phyloP scores from a whole-genome alignment of 2,329 filamentous ascomycete genomes.

The Ophiostoma angusticollis region DNA sequence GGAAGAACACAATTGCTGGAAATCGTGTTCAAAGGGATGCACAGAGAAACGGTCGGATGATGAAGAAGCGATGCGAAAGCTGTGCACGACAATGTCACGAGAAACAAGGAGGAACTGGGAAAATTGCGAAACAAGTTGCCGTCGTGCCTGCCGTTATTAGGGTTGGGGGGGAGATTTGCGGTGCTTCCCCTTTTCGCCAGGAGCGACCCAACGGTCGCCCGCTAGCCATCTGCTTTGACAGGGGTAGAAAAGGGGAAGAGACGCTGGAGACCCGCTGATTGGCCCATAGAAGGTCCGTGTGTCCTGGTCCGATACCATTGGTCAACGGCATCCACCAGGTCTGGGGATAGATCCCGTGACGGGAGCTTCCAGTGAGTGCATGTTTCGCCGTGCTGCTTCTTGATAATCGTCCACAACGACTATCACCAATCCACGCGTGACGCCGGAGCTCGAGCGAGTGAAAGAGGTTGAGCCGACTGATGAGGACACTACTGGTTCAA shows the following conservation, averaged over 20 bases:
- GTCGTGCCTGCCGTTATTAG: conserved; percentile 9
- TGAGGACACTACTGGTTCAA: too few relatives aligned
- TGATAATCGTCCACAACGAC: too few relatives aligned
- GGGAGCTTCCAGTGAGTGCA: too few relatives aligned
- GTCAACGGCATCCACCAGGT: too few relatives aligned
- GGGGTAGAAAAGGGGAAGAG: conserved; percentile 12
- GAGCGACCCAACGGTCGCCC: conserved; percentile 2
- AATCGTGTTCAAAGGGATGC: neutral
- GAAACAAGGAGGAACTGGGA: conserved; percentile 8
- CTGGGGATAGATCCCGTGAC: too few relatives aligned
- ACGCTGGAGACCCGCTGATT: conserved; percentile 2
- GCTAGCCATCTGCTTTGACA: conserved; percentile 6
- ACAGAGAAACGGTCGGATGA: neutral
- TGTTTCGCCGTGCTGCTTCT: too few relatives aligned
- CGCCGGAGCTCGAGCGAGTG: too few relatives aligned
- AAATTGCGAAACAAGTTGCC: conserved; percentile 10
- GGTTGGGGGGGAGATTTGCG: conserved; percentile 10
- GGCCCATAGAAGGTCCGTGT: conserved; percentile 4
- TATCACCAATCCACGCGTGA: too few relatives aligned
- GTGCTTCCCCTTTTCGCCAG: conserved; percentile 10
- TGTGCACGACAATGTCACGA: too few relatives aligned
- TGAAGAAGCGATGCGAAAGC: too few relatives aligned
- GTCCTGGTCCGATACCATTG: conserved; percentile 5
- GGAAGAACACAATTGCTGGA: neutral
- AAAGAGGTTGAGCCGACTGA: too few relatives aligned